phyloP scores from a whole-genome alignment of 176 grass and related monocot genomes.

The Stipa capillata region DNA sequence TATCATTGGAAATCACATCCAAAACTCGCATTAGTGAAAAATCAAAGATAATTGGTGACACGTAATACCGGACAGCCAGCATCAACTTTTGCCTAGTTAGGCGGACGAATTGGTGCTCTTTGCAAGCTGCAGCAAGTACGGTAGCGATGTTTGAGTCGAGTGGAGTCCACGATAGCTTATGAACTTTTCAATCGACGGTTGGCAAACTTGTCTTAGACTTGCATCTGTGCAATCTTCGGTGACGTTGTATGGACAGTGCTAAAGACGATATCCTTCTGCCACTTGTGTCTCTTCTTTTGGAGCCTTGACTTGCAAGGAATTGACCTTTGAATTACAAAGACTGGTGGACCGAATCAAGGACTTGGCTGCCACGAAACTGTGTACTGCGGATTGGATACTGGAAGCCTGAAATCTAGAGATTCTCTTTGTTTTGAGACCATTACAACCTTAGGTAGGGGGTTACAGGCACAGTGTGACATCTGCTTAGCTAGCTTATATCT shows the following conservation, averaged over 20 bases:
- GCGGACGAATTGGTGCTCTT: neutral
- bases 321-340: neutral
- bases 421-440: neutral
- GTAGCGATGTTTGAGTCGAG: neutral
- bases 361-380: constrained; percentile 23
- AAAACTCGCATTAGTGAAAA: too few species aligned
- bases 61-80: too few species aligned
- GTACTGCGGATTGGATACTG: too few species aligned
- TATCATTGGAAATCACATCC: too few species aligned
- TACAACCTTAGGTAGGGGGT: too few species aligned
- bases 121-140: neutral
- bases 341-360: neutral
- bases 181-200: neutral
- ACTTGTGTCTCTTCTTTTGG: neutral
- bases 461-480: too few species aligned
- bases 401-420: neutral
- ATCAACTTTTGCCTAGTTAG: too few species aligned
- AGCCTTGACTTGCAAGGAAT: constrained; percentile 2
- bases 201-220: neutral
- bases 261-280: too few species aligned
- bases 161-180: neutral
- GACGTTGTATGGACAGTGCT: too few species aligned
- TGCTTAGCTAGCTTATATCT: too few species aligned
- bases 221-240: neutral
- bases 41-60: too few species aligned